phyloP scores from a whole-genome alignment of 441 rosid species.

The Jatropha multifida region DNA sequence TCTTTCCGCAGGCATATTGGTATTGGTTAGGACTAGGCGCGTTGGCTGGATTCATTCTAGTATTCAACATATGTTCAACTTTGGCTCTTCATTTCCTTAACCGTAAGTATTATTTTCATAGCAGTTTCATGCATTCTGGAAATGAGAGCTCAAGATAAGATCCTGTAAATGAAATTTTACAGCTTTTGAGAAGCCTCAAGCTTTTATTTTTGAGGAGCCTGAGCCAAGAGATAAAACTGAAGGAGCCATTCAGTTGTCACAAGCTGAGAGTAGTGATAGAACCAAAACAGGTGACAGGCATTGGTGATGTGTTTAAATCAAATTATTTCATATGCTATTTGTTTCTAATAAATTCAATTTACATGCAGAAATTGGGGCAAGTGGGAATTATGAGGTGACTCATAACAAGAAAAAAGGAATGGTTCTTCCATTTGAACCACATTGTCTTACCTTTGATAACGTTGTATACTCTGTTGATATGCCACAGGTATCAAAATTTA shows the following conservation, averaged over 20 bases:
- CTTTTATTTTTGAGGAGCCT: constrained; percentile 48
- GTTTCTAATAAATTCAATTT: background rate
- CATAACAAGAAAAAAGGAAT: constrained; percentile 56
- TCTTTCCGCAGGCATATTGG: constrained; percentile 54
- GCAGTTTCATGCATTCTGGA: background rate
- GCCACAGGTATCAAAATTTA: no score
- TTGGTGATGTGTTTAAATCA: background rate
- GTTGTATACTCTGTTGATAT: constrained; percentile 50
- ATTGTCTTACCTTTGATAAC: constrained; percentile 59
- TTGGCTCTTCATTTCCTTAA: constrained; percentile 57
- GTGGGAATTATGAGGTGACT: constrained; percentile 19
- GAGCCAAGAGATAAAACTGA: constrained; percentile 16
- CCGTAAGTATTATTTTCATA: constrained; percentile 37
- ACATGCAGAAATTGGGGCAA: constrained; percentile 21
- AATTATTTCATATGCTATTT: background rate
- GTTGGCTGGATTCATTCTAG: constrained; percentile 40
- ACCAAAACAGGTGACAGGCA: constrained; percentile 25
- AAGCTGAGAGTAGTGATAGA: constrained; percentile 15
- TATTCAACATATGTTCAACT: constrained; percentile 50
- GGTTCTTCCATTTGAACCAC: constrained; percentile 89
- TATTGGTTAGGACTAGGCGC: constrained; percentile 78
- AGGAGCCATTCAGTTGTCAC: constrained; percentile 38
- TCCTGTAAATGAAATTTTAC: constrained; percentile 10
- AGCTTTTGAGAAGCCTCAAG: constrained; percentile 66
- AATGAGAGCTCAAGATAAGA: constrained; percentile 3